Conservation (phyloP, 1,284 basidiomycete genomes). For the Trichosporon asahii region DNA sequence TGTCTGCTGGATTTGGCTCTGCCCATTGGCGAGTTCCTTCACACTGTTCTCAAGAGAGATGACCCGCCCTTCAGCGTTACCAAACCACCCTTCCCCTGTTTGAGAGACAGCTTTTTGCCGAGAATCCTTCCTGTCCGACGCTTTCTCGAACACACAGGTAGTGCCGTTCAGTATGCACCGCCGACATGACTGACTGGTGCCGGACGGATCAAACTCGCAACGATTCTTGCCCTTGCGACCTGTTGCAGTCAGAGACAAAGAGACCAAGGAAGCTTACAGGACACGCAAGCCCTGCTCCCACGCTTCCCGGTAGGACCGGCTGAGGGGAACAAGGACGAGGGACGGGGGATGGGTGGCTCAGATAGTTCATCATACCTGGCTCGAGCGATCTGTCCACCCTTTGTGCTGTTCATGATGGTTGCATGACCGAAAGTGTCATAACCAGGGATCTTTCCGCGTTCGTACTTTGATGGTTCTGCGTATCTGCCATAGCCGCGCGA, state of each 20-base stretch:
- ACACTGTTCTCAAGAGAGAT: constrained; percentile 44
- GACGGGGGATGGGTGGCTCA: neutral
- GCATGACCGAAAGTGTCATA: neutral
- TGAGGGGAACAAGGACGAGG: constrained; percentile 20
- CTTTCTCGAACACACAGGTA: constrained; percentile 85
- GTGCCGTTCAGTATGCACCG: constrained; percentile 80
- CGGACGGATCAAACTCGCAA: constrained; percentile 69
- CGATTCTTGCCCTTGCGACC: constrained; percentile 85
- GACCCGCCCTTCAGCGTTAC: constrained; percentile 57
- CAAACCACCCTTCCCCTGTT: constrained; percentile 34
- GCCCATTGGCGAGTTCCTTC: constrained; percentile 39
- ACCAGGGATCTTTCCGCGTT: neutral
- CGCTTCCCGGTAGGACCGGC: constrained; percentile 36
- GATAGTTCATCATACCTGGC: neutral
- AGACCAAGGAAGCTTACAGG: constrained; percentile 35
- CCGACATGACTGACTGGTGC: constrained; percentile 58
- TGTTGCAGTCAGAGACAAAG: constrained; percentile 14
- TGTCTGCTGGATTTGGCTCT: constrained; percentile 47
- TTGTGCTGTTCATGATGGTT: neutral
- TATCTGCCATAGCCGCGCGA: neutral
- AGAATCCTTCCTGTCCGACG: constrained; percentile 47
- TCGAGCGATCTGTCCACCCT: neutral
- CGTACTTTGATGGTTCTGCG: neutral
- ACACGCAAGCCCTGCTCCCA: constrained; percentile 49
- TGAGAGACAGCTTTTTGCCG: constrained; percentile 58